phyloP scores from a whole-genome alignment of 139 green algal species.

The Asterochloris sp. region DNA sequence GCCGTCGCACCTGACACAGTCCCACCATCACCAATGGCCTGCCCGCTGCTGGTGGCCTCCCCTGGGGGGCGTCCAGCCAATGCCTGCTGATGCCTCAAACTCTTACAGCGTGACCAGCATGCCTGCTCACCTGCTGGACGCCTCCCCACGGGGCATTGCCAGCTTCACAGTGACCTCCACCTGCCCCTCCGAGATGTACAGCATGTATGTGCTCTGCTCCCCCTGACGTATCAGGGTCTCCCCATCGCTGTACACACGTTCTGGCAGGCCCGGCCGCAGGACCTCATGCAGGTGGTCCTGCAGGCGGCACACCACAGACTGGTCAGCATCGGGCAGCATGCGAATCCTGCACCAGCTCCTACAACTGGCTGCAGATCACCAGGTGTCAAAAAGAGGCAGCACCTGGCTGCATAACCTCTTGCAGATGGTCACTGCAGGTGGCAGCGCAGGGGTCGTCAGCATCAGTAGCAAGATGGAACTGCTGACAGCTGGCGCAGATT shows the following conservation, averaged over 20 bases:
- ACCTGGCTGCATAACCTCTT: too few relatives aligned
- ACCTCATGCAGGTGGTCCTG: constrained; percentile 33
- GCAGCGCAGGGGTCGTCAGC: too few relatives aligned
- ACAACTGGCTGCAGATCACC: background rate
- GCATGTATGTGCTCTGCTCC: constrained; percentile 32
- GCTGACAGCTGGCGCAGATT: too few relatives aligned
- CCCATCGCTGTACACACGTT: constrained; percentile 18
- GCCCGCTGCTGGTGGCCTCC: too few relatives aligned
- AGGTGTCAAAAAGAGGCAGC: background rate
- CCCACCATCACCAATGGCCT: too few relatives aligned
- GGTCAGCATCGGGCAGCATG: background rate
- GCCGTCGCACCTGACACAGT: too few relatives aligned
- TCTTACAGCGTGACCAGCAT: too few relatives aligned
- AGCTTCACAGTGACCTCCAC: constrained; percentile 34
- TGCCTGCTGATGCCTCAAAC: too few relatives aligned
- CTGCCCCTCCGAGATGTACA: constrained; percentile 50
- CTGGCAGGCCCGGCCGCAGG: constrained; percentile 23
- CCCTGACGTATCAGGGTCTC: constrained; percentile 31
- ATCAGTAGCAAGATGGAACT: too few relatives aligned
- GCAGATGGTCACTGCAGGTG: too few relatives aligned
- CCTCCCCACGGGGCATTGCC: background rate
- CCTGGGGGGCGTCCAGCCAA: too few relatives aligned
- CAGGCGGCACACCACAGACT: background rate
- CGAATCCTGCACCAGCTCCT: background rate
- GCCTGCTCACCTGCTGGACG: too few relatives aligned